Conservation (phyloP, 805 yeast genomes). For the Yarrowia divulgata region DNA sequence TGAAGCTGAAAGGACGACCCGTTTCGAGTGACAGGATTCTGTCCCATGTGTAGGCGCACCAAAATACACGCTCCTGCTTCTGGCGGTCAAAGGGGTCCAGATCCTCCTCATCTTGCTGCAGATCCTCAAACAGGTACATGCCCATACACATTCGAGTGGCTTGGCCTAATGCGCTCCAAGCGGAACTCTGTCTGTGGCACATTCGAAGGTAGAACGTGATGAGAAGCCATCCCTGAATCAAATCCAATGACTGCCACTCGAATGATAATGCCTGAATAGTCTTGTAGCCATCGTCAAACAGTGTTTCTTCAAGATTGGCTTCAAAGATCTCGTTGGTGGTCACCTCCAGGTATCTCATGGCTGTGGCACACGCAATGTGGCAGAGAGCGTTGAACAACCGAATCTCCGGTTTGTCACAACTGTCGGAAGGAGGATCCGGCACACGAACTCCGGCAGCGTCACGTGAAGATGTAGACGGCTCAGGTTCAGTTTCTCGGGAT, state of each 20-base stretch:
- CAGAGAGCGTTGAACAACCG: conserved; percentile 61
- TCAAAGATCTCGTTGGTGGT: conserved; percentile 43
- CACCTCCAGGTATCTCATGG: conserved; percentile 61
- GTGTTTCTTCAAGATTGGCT: conserved; percentile 52
- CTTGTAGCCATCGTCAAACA: conserved; percentile 54
- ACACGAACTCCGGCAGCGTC: conserved; percentile 18
- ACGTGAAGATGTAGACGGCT: not conserved
- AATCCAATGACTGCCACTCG: conserved; percentile 62
- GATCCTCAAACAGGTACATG: conserved; percentile 54
- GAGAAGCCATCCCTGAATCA: conserved; percentile 60
- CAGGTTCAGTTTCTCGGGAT: not conserved
- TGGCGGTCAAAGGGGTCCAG: conserved; percentile 42
- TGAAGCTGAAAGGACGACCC: conserved; percentile 55
- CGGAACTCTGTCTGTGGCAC: conserved; percentile 56
- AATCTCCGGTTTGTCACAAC: conserved; percentile 42
- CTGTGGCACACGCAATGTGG: conserved; percentile 57
- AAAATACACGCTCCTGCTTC: conserved; percentile 62
- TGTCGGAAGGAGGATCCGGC: not conserved
- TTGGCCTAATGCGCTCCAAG: conserved; percentile 54
- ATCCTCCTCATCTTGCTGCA: conserved; percentile 35
- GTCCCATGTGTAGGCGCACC: conserved; percentile 64
- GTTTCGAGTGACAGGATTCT: conserved; percentile 60
- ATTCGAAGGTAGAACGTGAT: conserved; percentile 56
- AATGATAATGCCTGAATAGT: conserved; percentile 54
- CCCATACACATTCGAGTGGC: conserved; percentile 57